Conservation (phyloP, 2,329 filamentous ascomycete species). For the Fusarium sp. region DNA sequence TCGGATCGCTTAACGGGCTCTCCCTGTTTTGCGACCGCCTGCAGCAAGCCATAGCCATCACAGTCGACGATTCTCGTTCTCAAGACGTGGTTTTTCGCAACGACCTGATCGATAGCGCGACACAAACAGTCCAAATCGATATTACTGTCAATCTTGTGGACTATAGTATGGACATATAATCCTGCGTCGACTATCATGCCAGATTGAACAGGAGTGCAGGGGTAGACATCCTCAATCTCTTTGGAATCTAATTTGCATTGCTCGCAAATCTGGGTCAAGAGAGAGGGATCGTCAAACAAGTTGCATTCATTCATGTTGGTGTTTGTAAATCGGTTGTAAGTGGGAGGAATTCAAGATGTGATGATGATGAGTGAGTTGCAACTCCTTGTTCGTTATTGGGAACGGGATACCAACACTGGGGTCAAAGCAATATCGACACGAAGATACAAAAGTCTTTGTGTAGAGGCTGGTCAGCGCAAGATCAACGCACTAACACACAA, state of each 20-base stretch:
- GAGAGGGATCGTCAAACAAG: not conserved
- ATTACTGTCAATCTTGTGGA: not conserved
- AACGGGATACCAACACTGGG: too few relatives aligned
- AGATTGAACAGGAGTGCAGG: not conserved
- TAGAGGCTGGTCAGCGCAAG: too few relatives aligned
- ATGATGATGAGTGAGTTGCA: too few relatives aligned
- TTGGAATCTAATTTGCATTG: not conserved
- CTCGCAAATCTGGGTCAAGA: not conserved
- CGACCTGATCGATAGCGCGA: not conserved
- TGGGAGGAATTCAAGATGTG: too few relatives aligned
- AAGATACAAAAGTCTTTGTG: too few relatives aligned
- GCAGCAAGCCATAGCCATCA: not conserved
- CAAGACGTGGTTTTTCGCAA: not conserved
- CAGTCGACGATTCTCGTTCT: not conserved
- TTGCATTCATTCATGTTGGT: not conserved
- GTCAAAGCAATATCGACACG: too few relatives aligned
- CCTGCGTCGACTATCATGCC: not conserved
- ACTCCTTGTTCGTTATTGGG: too few relatives aligned
- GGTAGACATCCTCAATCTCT: constrained; percentile 1
- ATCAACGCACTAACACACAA: too few relatives aligned
- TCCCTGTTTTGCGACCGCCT: not conserved
- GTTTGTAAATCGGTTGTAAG: too few relatives aligned
- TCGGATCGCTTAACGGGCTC: not conserved
- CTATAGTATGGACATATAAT: not conserved
- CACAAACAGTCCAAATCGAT: not conserved